These are phyloP conservation scores for Achaetomiella virescens DNA, from an alignment of 495 filamentous ascomycete genomes.

Conservation along the genomic window DNA sequence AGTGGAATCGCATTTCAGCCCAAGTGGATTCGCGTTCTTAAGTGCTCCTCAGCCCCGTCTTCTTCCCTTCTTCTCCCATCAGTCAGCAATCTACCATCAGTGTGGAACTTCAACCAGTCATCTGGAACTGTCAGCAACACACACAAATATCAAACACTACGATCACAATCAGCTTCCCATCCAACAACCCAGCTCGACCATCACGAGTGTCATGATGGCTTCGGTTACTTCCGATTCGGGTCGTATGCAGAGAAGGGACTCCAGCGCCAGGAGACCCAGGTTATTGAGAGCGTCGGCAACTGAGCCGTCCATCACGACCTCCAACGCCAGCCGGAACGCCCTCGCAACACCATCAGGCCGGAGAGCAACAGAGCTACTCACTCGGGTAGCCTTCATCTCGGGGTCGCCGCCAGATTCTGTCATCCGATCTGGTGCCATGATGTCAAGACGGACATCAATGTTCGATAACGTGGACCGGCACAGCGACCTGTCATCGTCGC, in stretches of 20 bases:
- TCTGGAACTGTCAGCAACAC: not conserved
- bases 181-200: conserved; percentile 10
- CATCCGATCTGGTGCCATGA: conserved; percentile 28
- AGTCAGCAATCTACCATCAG: conserved; percentile 8
- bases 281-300: conserved; percentile 47
- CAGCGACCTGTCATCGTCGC: conserved; percentile 25
- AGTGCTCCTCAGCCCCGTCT: conserved; percentile 14
- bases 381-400: conserved; percentile 44
- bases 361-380: conserved; percentile 47
- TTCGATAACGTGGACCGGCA: conserved; percentile 29
- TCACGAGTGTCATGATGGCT: conserved; percentile 25
- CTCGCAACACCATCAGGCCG: conserved; percentile 41
- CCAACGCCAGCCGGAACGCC: conserved; percentile 45
- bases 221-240: conserved; percentile 22
- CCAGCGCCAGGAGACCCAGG: conserved; percentile 40
- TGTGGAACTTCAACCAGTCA: conserved; percentile 2
- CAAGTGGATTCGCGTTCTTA: conserved; percentile 26
- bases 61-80: conserved; percentile 9
- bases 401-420: conserved; percentile 31
- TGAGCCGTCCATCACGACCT: conserved; percentile 49
- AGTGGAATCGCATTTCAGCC: conserved; percentile 33
- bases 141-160: not conserved
- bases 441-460: conserved; percentile 33
- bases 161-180: not conserved
- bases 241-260: conserved; percentile 33